These are phyloP conservation scores for Backusella circina DNA, from an alignment of 192 early-diverging fungal genomes.

Conservation along the genomic window DNA sequence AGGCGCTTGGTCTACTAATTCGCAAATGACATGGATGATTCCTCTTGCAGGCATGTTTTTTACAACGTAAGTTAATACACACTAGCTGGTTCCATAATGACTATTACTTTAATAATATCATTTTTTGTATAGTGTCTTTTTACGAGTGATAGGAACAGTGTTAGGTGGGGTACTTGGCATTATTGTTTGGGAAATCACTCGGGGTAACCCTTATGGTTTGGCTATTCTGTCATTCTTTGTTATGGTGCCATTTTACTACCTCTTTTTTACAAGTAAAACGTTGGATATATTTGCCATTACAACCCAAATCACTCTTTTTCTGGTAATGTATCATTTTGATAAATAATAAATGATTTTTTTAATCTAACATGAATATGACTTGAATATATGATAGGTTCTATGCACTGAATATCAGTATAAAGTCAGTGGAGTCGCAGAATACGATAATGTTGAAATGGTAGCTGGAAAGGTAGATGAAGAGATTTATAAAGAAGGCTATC, in stretches of 20 bases:
- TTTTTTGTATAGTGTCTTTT: neutral
- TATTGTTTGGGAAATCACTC: constrained; percentile 25
- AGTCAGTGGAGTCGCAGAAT: neutral
- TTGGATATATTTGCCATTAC: constrained; percentile 11
- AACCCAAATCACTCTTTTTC: constrained; percentile 17
- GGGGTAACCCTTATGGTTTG: constrained; percentile 26
- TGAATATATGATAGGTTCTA: constrained; percentile 10
- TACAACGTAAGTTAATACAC: constrained; percentile 13
- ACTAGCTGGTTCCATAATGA: neutral
- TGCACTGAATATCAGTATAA: constrained; percentile 13
- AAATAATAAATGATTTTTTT: neutral
- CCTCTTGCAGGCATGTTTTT: constrained; percentile 29
- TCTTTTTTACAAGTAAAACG: constrained; percentile 15
- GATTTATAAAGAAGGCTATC: neutral
- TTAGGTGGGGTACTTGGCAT: constrained; percentile 18
- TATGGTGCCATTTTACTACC: constrained; percentile 16
- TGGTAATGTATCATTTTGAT: constrained; percentile 3
- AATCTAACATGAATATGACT: neutral
- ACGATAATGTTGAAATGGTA: constrained; percentile 14
- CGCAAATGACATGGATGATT: constrained; percentile 20
- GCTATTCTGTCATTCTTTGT: constrained; percentile 24
- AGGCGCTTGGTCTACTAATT: constrained; percentile 32
- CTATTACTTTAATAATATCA: neutral
- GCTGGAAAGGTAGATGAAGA: constrained; percentile 24
- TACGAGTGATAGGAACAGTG: constrained; percentile 15